These are phyloP conservation scores for Schoenoplectus tabernaemontani DNA, from an alignment of 202 grass and related monocot genomes.

Conservation along the genomic window DNA sequence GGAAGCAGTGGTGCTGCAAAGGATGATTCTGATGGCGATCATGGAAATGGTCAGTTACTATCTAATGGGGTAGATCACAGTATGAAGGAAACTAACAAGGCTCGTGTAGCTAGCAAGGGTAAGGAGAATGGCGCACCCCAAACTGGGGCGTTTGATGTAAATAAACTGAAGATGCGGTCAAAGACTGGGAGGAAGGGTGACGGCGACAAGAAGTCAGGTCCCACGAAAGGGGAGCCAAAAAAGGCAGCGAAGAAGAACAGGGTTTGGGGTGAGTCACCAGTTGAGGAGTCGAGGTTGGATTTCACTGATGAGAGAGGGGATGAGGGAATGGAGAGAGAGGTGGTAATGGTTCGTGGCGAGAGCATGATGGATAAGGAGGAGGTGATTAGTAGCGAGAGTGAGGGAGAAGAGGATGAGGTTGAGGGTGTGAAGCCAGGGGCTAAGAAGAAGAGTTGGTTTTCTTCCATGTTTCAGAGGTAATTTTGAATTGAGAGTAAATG, in stretches of 20 bases:
- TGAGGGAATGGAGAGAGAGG: conserved; percentile 25
- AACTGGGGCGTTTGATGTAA: conserved; percentile 84
- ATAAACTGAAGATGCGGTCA: conserved; percentile 41
- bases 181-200: conserved; percentile 33
- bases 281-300: conserved; percentile 51
- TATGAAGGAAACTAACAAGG: conserved; percentile 16
- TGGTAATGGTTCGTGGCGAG: conserved; percentile 36
- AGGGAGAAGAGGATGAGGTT: conserved; percentile 43
- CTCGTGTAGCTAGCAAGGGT: conserved; percentile 28
- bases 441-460: conserved; percentile 88
- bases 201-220: conserved; percentile 26
- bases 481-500: background rate
- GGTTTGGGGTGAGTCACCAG: conserved; percentile 62
- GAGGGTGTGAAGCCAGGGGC: conserved; percentile 29
- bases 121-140: conserved; percentile 77
- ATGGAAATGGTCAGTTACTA: conserved; percentile 16
- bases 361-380: conserved; percentile 98
- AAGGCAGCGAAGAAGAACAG: conserved; percentile 54
- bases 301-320: conserved; percentile 84
- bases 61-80: conserved; percentile 38
- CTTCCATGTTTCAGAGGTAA: conserved; percentile 88
- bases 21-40: conserved; percentile 45
- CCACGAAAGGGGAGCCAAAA: conserved; percentile 36
- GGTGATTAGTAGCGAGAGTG: conserved; percentile 55
- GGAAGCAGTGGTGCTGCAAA: conserved; percentile 30